phyloP scores from a whole-genome alignment of 306 rosid genomes.

The Biancaea sappan region DNA sequence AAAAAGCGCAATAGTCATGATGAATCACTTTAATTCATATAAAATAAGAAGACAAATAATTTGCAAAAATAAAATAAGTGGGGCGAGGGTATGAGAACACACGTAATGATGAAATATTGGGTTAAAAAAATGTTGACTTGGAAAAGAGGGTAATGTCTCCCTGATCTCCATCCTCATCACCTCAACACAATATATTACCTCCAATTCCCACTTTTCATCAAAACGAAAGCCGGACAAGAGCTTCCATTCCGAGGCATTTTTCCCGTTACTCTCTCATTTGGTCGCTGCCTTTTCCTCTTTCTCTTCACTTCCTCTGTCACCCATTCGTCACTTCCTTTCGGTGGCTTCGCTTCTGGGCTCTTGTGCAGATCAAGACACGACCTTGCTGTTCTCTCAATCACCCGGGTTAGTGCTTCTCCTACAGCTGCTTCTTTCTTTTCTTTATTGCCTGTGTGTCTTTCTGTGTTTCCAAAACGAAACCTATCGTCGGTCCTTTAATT shows the following conservation, averaged over 20 bases:
- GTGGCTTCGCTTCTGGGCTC: constrained; percentile 11
- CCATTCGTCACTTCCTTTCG: background rate
- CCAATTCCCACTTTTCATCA: background rate
- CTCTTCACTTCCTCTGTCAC: background rate
- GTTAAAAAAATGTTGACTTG: constrained; percentile 32
- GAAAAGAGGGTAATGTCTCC: constrained; percentile 28
- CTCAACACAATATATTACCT: constrained; percentile 11
- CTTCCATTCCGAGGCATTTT: constrained; percentile 14
- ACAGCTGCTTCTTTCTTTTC: background rate
- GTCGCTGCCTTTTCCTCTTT: background rate
- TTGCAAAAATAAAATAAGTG: background rate
- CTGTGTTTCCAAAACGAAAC: background rate
- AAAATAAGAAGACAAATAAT: background rate
- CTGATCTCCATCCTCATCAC: constrained; percentile 33
- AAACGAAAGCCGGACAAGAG: constrained; percentile 1
- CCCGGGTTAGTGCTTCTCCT: constrained; percentile 16
- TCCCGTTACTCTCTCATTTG: constrained; percentile 2
- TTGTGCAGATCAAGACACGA: constrained; percentile 34
- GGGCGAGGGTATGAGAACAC: background rate
- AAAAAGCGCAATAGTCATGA: background rate
- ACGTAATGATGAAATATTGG: constrained; percentile 25
- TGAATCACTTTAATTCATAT: background rate
- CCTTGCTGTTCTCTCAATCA: background rate
- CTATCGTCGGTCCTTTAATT: background rate
- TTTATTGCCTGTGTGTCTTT: background rate